Evolutionary conservation across 164 flowering plant genomes (phyloP).

Genomic region (Platanus orientalis): DNA sequence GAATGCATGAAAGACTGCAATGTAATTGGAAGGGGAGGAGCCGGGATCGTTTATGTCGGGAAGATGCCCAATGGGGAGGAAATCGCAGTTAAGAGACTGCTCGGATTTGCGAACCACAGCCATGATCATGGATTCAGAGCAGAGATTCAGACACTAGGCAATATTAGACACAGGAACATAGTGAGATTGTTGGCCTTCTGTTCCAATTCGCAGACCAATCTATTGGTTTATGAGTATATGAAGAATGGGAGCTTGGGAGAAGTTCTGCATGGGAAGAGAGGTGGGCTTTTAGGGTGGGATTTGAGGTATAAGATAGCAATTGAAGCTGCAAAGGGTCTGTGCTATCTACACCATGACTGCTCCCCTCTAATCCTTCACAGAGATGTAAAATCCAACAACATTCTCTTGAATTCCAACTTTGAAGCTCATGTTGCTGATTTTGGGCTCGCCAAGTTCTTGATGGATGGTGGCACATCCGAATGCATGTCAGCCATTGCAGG

Average conservation of each 20-base stretch:
- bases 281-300: conserved; percentile 51
- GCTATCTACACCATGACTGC: conserved; percentile 78
- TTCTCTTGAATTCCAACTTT: conserved; percentile 56
- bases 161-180: conserved; percentile 82
- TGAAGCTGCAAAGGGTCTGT: conserved; percentile 67
- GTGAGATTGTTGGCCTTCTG: conserved; percentile 81
- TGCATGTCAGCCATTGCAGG: conserved; percentile 95
- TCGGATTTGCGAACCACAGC: conserved; percentile 43
- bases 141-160: conserved; percentile 79
- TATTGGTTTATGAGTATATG: conserved; percentile 81
- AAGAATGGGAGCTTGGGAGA: conserved; percentile 76
- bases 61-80: conserved; percentile 71
- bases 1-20: conserved; percentile 83
- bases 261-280: conserved; percentile 55
- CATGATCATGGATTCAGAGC: conserved; percentile 85
- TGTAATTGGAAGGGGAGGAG: conserved; percentile 87
- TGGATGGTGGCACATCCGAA: conserved; percentile 57
- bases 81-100: conserved; percentile 73
- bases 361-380: conserved; percentile 65
- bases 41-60: conserved; percentile 83
- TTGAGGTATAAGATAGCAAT: conserved; percentile 60
- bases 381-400: conserved; percentile 77
- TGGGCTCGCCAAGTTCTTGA: conserved; percentile 79
- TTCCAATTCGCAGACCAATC: conserved; percentile 58
- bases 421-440: conserved; percentile 91